Conservation (phyloP, 257 asterid species). For the Ilex asprella region DNA sequence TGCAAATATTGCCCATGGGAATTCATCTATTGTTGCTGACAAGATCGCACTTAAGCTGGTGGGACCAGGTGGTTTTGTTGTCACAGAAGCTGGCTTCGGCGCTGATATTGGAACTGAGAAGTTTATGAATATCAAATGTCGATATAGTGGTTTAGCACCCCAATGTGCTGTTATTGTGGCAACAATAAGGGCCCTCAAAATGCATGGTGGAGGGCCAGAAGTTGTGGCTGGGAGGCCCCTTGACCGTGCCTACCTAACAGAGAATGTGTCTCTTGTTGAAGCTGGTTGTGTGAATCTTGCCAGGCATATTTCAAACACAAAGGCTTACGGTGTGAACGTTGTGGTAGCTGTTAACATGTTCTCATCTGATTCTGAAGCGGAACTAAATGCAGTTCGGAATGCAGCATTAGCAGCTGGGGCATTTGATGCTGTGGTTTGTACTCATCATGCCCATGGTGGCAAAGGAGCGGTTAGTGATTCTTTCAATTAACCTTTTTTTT, state of each 20-base stretch:
- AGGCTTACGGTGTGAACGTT: conserved; percentile 88
- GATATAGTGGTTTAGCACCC: conserved; percentile 84
- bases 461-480: conserved; percentile 86
- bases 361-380: conserved; percentile 88
- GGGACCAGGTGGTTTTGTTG: conserved; percentile 91
- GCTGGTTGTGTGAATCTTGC: conserved; percentile 89
- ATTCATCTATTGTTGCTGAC: conserved; percentile 91
- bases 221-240: conserved; percentile 97
- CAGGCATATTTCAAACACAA: conserved; percentile 65
- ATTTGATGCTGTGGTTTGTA: conserved; percentile 85
- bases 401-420: conserved; percentile 93
- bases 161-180: conserved; percentile 96
- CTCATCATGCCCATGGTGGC: conserved; percentile 97
- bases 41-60: conserved; percentile 87
- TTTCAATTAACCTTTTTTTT: background rate
- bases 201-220: conserved; percentile 98
- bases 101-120: conserved; percentile 96
- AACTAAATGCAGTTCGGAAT: conserved; percentile 61
- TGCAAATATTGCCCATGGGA: conserved; percentile 97
- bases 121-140: conserved; percentile 93
- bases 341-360: conserved; percentile 91
- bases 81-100: conserved; percentile 97
- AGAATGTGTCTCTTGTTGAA: conserved; percentile 83
- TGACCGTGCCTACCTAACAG: conserved; percentile 81
- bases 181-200: conserved; percentile 87